A percentile compares a stretch with the other conserved stretches of the same genome.
Evolutionary conservation across 2,329 filamentous ascomycete species (phyloP).

Genomic region (Talaromyces rugulosus): DNA sequence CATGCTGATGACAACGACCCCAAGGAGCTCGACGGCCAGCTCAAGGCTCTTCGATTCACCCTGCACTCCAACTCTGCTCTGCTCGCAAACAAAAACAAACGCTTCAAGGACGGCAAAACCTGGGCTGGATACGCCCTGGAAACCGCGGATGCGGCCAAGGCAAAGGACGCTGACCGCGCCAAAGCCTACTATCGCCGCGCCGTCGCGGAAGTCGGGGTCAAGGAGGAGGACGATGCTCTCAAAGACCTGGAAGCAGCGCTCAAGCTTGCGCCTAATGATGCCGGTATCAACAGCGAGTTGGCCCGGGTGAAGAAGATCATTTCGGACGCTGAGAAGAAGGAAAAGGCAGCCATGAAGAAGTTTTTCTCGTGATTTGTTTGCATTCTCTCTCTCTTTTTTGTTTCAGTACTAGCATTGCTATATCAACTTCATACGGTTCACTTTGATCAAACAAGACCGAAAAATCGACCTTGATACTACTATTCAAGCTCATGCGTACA

Average conservation of each 20-base stretch:
- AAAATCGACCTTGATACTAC: not conserved
- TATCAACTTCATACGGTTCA: not conserved
- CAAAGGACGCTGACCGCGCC: conserved; percentile 70
- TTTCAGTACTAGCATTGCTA: not conserved
- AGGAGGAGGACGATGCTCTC: conserved; percentile 79
- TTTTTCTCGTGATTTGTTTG: conserved; percentile 58
- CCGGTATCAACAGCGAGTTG: conserved; percentile 70
- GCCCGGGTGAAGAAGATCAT: conserved; percentile 72
- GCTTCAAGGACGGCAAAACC: conserved; percentile 65
- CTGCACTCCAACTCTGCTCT: conserved; percentile 87
- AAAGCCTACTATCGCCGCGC: conserved; percentile 87
- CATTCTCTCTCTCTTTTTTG: not conserved
- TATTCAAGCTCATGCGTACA: not conserved
- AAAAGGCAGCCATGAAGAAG: conserved; percentile 89
- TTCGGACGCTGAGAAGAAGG: conserved; percentile 71
- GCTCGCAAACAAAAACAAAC: conserved; percentile 73
- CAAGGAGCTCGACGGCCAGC: conserved; percentile 60
- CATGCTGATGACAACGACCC: conserved; percentile 65
- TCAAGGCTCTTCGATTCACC: conserved; percentile 73
- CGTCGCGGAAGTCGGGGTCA: conserved; percentile 67
- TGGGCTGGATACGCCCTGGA: conserved; percentile 71
- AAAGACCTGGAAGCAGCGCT: conserved; percentile 71
- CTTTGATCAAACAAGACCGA: not conserved
- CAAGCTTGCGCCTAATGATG: conserved; percentile 70
- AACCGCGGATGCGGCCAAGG: conserved; percentile 53